These are phyloP conservation scores for Saksenaea vasiformis DNA, from an alignment of 371 early-diverging fungal genomes.

Conservation along the genomic window DNA sequence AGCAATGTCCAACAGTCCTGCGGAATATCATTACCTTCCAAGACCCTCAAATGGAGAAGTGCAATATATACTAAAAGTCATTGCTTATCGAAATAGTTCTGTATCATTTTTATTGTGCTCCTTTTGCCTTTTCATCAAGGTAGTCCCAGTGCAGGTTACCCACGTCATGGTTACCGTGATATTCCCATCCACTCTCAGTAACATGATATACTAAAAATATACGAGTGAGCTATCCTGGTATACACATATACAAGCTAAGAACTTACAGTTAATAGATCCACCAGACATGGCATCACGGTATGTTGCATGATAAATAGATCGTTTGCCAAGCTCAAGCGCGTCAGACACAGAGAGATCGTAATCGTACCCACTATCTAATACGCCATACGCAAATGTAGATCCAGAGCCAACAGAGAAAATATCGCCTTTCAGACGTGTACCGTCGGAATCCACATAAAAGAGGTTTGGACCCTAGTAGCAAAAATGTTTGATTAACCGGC, in stretches of 20 bases:
- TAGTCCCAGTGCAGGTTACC: constrained; percentile 84
- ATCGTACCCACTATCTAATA: constrained; percentile 92
- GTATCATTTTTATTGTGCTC: constrained; percentile 23
- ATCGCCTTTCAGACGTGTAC: constrained; percentile 90
- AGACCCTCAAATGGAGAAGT: not conserved
- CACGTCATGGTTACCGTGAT: constrained; percentile 87
- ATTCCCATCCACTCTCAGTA: constrained; percentile 90
- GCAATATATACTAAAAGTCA: not conserved
- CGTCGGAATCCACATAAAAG: constrained; percentile 99
- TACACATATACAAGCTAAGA: not conserved
- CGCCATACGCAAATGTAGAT: constrained; percentile 97
- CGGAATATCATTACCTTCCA: not conserved
- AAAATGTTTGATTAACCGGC: not conserved
- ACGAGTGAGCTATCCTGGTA: not conserved
- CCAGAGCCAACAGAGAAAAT: constrained; percentile 98
- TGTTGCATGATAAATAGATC: constrained; percentile 99
- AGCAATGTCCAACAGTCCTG: no score
- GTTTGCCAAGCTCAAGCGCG: constrained; percentile 94
- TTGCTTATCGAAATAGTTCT: not conserved
- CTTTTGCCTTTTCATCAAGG: constrained; percentile 51
- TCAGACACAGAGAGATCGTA: constrained; percentile 91
- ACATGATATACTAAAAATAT: constrained; percentile 85
- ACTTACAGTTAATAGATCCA: constrained; percentile 89
- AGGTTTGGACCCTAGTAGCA: constrained; percentile 84
- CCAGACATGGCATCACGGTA: constrained; percentile 99